Conservation (phyloP, 345 rosid species). For the Hypericum perforatum region DNA sequence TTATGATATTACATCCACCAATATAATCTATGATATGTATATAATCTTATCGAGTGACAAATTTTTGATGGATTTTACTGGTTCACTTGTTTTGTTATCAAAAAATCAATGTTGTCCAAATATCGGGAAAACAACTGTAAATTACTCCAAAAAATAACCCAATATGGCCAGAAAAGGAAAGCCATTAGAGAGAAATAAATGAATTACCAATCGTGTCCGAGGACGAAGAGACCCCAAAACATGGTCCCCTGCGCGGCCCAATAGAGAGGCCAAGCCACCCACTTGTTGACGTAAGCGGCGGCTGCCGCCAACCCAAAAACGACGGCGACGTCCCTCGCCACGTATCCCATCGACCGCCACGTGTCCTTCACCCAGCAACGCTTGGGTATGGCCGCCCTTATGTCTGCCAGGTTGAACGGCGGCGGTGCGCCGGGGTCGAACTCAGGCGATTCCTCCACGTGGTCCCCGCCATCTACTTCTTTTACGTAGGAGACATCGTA, state of each 20-base stretch:
- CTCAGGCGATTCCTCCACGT: slow-evolving; percentile 5
- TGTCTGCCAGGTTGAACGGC: slow-evolving; percentile 62
- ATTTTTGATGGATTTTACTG: too few relatives aligned
- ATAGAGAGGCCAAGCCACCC: slow-evolving; percentile 86
- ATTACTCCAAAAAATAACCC: too few relatives aligned
- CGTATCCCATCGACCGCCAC: slow-evolving; percentile 72
- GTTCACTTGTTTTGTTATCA: too few relatives aligned
- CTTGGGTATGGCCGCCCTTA: slow-evolving; percentile 74
- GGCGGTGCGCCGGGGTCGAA: slow-evolving; percentile 66
- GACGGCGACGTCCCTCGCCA: slow-evolving; percentile 56
- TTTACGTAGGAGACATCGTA: too few relatives aligned
- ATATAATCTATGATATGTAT: too few relatives aligned
- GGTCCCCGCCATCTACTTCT: background rate
- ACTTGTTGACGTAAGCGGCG: slow-evolving; percentile 56
- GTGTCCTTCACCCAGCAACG: slow-evolving; percentile 92
- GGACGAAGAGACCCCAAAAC: slow-evolving; percentile 98
- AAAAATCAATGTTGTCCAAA: too few relatives aligned
- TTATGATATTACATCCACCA: too few relatives aligned
- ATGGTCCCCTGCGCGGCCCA: slow-evolving; percentile 92
- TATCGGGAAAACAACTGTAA: too few relatives aligned
- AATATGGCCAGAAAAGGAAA: too few relatives aligned
- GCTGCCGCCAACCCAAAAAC: slow-evolving; percentile 69
- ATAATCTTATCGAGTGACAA: too few relatives aligned
- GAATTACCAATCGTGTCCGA: slow-evolving; percentile 66
- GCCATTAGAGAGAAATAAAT: too few relatives aligned